Base-by-base conservation (phyloP, 2,329 filamentous ascomycete genomes). In the Exophiala dermatitidis region DNA sequence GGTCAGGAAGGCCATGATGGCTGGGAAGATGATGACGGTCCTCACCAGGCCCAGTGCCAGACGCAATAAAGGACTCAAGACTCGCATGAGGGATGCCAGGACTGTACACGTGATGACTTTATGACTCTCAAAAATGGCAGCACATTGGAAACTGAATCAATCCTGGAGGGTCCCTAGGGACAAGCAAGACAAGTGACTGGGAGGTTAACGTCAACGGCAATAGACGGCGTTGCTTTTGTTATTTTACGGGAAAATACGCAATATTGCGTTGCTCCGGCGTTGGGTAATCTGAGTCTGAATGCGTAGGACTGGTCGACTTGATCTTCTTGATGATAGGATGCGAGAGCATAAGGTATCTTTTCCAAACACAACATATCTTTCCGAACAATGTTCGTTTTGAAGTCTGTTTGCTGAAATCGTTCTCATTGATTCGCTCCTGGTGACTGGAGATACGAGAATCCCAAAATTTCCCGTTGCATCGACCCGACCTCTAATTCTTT, bases 11-110 rank as follows among this genome's bases (percentile, higher is more conserved):
- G 64, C 1, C 66, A 69, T 12, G 68, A 68, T 29, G 69, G 63
- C 8, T 78, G 75, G 76, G 73, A 71, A 48, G 75, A 76, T 19
- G 74, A 77, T 4, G 71, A 74, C 3, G 72, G 71, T 10, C 69
- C 68, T 26, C 71, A 72, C 51, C 66, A 68, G 26, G 67, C 73
- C 48, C 75, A 77, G 61, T 77, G 75, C 64, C 67, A 74, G 51
- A 69, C 75, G 54, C 74, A 77, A 65, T 77, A 70, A 66, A 57
- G 3, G 19, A 30, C 34, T 5, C 12, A 41, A 41, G 12, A 19
- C 19, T 19, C 19, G 33, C 6, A 34, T 41, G 38, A 41, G 6
- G 38, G 19, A 26, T 41, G 12, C 6, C 26, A 12, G 28, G 19
- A 9, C n/a, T 41, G 19, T 19, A 19, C 19, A 26, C 19, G 38